Conservation (phyloP, 257 asterid species). For the Plantago elongata region DNA sequence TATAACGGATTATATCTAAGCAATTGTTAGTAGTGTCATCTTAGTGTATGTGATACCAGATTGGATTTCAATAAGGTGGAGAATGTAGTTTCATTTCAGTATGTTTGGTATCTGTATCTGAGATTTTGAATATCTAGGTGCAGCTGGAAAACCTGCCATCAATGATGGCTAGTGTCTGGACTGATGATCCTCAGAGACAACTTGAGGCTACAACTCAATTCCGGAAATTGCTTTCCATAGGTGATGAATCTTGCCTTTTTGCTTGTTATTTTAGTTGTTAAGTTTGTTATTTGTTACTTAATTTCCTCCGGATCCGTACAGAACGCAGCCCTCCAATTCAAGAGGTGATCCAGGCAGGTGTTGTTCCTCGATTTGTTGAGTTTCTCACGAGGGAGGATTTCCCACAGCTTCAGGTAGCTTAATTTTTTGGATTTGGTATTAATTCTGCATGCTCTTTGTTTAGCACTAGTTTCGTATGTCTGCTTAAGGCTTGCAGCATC, state of each 20-base stretch:
- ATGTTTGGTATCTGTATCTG: not conserved
- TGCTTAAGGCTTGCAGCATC: not conserved
- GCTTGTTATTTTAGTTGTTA: not conserved
- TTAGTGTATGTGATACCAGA: no score
- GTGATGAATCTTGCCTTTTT: conserved; percentile 21
- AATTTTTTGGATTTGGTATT: not conserved
- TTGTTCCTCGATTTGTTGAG: conserved; percentile 77
- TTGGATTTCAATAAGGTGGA: no score
- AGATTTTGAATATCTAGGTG: conserved; percentile 22
- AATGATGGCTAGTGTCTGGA: conserved; percentile 68
- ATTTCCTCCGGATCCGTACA: conserved; percentile 14
- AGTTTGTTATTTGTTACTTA: not conserved
- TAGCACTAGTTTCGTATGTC: not conserved
- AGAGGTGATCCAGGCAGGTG: conserved; percentile 82
- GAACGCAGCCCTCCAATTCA: conserved; percentile 88
- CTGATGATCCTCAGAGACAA: conserved; percentile 48
- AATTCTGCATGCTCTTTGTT: not conserved
- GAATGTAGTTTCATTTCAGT: not conserved
- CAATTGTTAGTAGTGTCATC: no score
- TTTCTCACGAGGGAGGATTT: conserved; percentile 73
- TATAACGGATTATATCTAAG: no score
- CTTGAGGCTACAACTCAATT: conserved; percentile 75
- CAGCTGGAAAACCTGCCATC: conserved; percentile 65
- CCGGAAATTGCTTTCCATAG: conserved; percentile 78
- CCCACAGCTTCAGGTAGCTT: conserved; percentile 78